Evolutionary conservation across 129 eudicot species (phyloP), one percentile per base, ranked within the genome.

Genomic region (Flaveria brownii): DNA sequence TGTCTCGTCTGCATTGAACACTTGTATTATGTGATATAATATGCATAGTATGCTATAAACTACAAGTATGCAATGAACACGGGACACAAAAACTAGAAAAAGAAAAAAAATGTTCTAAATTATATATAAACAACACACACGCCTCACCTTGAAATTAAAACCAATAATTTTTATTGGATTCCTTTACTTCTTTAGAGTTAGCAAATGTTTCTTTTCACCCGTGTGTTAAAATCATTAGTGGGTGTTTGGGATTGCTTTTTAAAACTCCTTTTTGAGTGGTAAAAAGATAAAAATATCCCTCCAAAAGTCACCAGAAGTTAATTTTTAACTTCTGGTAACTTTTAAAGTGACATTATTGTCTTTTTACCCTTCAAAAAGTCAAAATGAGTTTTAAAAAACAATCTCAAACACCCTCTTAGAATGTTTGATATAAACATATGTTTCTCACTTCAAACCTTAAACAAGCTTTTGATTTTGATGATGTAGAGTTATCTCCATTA

Each of bases 171-270:
- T 56, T 12, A 57, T 14, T 54, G 39, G 52, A 73, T 56, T 75
- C 47, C 30, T 75, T 63, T n/a, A 54, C 23, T 17, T 54, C 23
- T 54, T 54, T 54, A 28, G 33, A 28, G 33, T 2, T 28, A 17
- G 60, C 20, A 4, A 13, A n/a, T 75, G 50, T 5, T 61, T 61
- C 13, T 60, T 33, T n/a, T 33, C 49, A 2, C 36, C 30, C 18
- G 39, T 55, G 30, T 57, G 65, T 66, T 77, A 74, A 50, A 65
- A n/a, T 77, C 11, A 52, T 77, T 77, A 39, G n/a, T n/a, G n/a
- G n/a, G n/a, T n/a, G n/a, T n/a, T n/a, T n/a, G n/a, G n/a, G n/a
- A n/a, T n/a, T n/a, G n/a, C n/a, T n/a, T n/a, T n/a, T n/a, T n/a
- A n/a, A n/a, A n/a, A n/a, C n/a, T n/a, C n/a, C n/a, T n/a, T n/a